Percentiles rank a stretch among this genome's conserved stretches.
These are phyloP conservation scores for Penicillium sp. DNA, from an alignment of 2,329 filamentous ascomycete genomes.

Conservation along the genomic window DNA sequence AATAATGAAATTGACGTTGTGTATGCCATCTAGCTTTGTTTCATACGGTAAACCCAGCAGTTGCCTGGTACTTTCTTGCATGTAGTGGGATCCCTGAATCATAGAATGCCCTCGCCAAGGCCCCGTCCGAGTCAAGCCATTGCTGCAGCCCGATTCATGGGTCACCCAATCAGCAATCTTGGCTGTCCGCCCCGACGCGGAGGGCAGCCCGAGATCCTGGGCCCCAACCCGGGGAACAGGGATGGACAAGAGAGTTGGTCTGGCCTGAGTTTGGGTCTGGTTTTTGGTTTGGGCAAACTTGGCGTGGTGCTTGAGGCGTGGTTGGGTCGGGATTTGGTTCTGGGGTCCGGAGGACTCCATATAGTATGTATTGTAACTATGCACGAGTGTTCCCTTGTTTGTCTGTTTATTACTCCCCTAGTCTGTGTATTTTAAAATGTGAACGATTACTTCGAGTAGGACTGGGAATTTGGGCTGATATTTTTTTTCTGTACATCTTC, in stretches of 20 bases:
- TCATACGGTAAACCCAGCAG: background rate
- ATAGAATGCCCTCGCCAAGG: background rate
- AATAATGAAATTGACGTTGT: conserved; percentile 1
- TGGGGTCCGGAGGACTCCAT: too few relatives aligned
- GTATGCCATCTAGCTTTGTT: background rate
- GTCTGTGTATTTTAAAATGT: too few relatives aligned
- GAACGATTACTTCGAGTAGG: too few relatives aligned
- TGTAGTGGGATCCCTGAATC: background rate
- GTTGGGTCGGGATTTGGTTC: too few relatives aligned
- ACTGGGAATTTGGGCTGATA: too few relatives aligned
- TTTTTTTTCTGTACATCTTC: too few relatives aligned
- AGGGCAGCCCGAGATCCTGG: background rate
- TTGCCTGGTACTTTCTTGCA: too few relatives aligned
- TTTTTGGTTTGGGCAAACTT: too few relatives aligned
- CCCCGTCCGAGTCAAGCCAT: background rate
- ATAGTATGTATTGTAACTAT: too few relatives aligned
- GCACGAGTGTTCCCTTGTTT: too few relatives aligned
- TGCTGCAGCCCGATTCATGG: background rate
- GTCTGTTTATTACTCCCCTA: too few relatives aligned
- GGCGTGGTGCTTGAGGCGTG: too few relatives aligned
- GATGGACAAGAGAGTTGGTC: background rate
- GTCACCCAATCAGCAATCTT: background rate
- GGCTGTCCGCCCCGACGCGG: background rate
- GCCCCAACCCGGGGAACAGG: background rate
- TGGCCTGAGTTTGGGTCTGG: background rate